Evolutionary conservation across 176 grass and related monocot species (phyloP).

Genomic region (Ampelocalamus luodianensis): DNA sequence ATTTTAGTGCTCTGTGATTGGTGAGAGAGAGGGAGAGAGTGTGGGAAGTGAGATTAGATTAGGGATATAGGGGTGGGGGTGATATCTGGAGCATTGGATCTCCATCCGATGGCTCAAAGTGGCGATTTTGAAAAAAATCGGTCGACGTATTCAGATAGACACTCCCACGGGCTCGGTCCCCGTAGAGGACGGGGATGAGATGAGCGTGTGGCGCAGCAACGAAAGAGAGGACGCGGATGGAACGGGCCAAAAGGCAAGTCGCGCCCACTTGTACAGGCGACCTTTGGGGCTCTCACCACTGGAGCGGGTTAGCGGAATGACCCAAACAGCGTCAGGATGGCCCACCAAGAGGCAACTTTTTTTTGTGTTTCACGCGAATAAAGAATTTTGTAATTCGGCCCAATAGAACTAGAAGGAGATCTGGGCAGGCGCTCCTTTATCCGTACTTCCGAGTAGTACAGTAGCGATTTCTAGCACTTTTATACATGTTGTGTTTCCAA

Average conservation of each 20-base stretch:
- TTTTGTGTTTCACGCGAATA: neutral
- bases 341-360: neutral
- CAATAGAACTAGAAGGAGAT: neutral
- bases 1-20: too few species aligned
- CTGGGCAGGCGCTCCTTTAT: neutral
- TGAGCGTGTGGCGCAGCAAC: too few species aligned
- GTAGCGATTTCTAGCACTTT: neutral
- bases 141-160: too few species aligned
- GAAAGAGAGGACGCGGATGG: neutral
- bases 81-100: too few species aligned
- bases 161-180: too few species aligned
- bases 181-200: too few species aligned
- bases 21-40: too few species aligned
- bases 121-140: too few species aligned
- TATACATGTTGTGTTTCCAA: neutral
- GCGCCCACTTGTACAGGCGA: neutral
- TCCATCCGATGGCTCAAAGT: too few species aligned
- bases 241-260: neutral
- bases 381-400: neutral
- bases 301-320: neutral
- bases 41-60: too few species aligned
- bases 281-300: neutral
- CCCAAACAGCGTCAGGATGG: too few species aligned
- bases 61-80: too few species aligned
- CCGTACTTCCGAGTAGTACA: neutral